Base-by-base conservation (phyloP, 179 eudicot species). In the Corrigiola litoralis region DNA sequence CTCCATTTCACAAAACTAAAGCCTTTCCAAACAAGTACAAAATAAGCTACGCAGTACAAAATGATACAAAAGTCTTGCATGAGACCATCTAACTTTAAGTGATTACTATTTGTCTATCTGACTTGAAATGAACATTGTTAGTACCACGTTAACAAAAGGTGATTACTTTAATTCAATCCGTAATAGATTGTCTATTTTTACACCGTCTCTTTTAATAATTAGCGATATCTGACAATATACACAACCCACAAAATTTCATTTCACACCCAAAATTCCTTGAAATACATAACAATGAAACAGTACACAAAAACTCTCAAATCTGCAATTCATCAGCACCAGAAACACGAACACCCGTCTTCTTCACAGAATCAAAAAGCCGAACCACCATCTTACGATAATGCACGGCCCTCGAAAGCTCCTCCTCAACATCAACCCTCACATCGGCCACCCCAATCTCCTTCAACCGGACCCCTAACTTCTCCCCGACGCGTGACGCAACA, bases 391-490 rank as follows among this genome's bases (percentile, higher is more conserved):
- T 87, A 25, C 89, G 78, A 25, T 79, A 57, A 61, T 74, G 74
- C 52, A 79, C 11, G 8, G 90, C 90, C 17, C 86, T 66, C 0
- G 81, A 75, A 5, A 69, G 57, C 73, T 89, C 94, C 20, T 89
- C 83, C 5, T 11, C 2, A 16, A 76, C 34, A 32, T 84, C 82
- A 50, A 89, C 79, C 17, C 61, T 32, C 4, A 89, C 82, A 14
- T 60, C 64, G 1, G 78, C 54, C 52, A 89, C 71, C 0, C 92
- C 94, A 9, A 81, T 70, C 5, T 82, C 84, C 11, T 16, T 68
- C 38, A 87, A 75, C 0, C 96, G 86, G 13, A 74, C 17, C 61
- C 85, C 96, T 49, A 89, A 70, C 65, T 89, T 89, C 20, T 87
- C 96, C 8, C 96, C 96, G 32, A 89, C 72, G 0, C 85, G 69